Evolutionary conservation across 805 yeast species (phyloP), one percentile per base, ranked within the genome.

Genomic region (Yamadazyma tumulicola): DNA sequence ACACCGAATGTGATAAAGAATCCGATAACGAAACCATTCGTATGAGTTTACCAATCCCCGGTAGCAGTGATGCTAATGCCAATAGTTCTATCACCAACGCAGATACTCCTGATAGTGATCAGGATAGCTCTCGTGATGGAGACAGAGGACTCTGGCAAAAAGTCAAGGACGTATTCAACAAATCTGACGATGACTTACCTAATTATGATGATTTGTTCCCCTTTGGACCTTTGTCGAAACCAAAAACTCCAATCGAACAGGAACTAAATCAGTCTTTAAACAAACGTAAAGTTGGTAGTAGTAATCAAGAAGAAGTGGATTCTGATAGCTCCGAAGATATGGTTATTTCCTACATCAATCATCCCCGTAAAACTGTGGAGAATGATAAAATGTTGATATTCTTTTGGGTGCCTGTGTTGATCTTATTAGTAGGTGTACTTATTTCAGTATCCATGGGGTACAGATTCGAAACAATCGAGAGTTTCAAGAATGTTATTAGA

Each of bases 371-470:
- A 46, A 61, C 76, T 0, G 63, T 75, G 23, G 69, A 67, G 47
- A 83, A 86, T 49, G 97, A 89, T 59, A 81, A 77, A 51, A 82
- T 87, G 85, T 67, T 89, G 43, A 62, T 86, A 41, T 85, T 89
- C 55, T 88, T 89, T 72, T 89, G 97, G 97, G 61, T 88, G 38
- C 97, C 97, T 10, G 72, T 85, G 24, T 59, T 76, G 55, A 61
- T 86, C 34, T 47, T 81, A 14, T 54, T 85, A 20, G 57, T 80
- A 12, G 61, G 78, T 3, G 60, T 77, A 5, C 65, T 70, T 46
- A 64, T 73, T 35, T 55, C 72, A 47, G 52, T 65, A 16, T 53
- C 64, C 12, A 56, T 66, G 51, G 72, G 71, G 4, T 61, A 59
- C 49, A 51, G 54, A 45, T 52, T 65, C 32, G 64, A 59, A 34